phyloP scores from a whole-genome alignment of 805 yeast species.

The Huiozyma naganishii region DNA sequence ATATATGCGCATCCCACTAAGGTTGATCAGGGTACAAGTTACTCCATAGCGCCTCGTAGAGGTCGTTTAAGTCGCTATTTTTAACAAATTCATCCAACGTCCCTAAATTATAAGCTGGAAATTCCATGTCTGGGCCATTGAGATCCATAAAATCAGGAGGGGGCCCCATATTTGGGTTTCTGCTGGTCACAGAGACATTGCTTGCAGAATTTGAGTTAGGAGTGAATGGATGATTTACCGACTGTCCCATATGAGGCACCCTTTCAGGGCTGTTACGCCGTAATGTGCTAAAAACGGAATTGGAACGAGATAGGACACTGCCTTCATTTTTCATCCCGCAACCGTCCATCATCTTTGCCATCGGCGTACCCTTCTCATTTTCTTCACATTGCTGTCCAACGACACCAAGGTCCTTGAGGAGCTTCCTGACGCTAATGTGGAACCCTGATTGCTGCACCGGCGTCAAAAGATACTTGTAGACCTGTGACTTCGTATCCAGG shows the following conservation, averaged over 20 bases:
- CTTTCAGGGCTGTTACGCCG: neutral
- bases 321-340: neutral
- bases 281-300: neutral
- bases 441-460: constrained; percentile 21
- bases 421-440: constrained; percentile 13
- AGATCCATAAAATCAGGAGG: neutral
- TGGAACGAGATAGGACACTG: too few relatives aligned
- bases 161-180: neutral
- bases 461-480: constrained; percentile 14
- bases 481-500: constrained; percentile 15
- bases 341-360: neutral
- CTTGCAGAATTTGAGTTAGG: neutral
- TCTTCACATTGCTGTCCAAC: neutral
- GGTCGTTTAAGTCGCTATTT: constrained; percentile 20
- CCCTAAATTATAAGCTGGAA: constrained; percentile 17
- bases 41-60: constrained; percentile 24
- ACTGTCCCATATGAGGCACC: too few relatives aligned
- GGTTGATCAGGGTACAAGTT: constrained; percentile 11
- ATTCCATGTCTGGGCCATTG: neutral
- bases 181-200: neutral
- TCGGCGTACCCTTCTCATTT: neutral
- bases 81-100: constrained; percentile 25
- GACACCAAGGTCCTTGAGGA: constrained; percentile 1
- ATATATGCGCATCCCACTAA: neutral
- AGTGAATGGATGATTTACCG: too few relatives aligned